Evolutionary conservation across 2,329 filamentous ascomycete genomes (phyloP), one percentile per base, ranked within the genome.

Genomic region (Blumeriella jaapii): DNA sequence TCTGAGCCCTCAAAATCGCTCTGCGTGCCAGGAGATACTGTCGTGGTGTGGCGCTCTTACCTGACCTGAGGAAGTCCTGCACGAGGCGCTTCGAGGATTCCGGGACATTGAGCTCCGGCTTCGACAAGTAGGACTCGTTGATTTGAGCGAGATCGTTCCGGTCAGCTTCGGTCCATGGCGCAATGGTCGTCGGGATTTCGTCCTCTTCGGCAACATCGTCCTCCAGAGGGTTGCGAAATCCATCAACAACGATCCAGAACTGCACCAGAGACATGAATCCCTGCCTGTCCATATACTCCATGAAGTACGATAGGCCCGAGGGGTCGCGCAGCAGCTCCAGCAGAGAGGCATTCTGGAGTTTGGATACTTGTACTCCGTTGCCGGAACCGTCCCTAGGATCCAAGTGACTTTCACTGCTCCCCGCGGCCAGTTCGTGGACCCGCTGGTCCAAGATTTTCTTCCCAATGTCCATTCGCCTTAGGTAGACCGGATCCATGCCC

Each of bases 231-330:
- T 93, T 94, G 26, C 93, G 81, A 49, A 96, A 85, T 0, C 91
- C 89, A 60, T 98, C 91, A 5, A 96, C 91, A 3, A 96, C 91
- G 25, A 98, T 78, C 86, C 89, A 98, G 58, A 96, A 98, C 53
- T 98, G 91, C 5, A 98, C 87, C 29, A 95, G 63, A 10, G 82
- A 72, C 79, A 96, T 89, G 16, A 89, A 67, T 11, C 72, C 70
- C 55, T 87, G 82, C 26, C 91, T 78, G 56, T 98, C 91, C 91
- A 98, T 98, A 53, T 86, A 96, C 56, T 98, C 91, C 91, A 98
- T 98, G 61, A 98, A 96, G 56, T 94, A 98, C 2, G 91, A 96
- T 6, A 98, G 67, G 0, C 85, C 89, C 1, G 89, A 82, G 2
- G 91, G 74, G 57, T 93, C 86, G 47, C 87, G 81, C 39, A 98